Evolutionary conservation across 768 basidiomycete species (phyloP).

Genomic region (Leccinum olivaceopallidum): DNA sequence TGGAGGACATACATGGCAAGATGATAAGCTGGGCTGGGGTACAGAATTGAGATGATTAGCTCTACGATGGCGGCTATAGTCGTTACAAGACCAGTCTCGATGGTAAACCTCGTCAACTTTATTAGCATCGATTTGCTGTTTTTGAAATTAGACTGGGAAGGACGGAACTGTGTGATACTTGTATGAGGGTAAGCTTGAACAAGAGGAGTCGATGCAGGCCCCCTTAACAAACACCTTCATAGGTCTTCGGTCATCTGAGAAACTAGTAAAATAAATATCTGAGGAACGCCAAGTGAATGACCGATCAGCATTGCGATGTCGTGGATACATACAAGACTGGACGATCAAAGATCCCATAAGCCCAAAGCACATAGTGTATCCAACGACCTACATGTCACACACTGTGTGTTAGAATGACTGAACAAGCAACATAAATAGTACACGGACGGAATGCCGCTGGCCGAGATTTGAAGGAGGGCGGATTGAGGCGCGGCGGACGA

Average conservation of each 20-base stretch:
- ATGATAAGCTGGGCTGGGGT: conserved; percentile 2
- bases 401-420: neutral
- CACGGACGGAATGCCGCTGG: conserved; percentile 53
- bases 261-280: neutral
- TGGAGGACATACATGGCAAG: conserved; percentile 9
- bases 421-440: neutral
- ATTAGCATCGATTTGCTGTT: neutral
- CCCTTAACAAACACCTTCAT: neutral
- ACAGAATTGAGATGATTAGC: conserved; percentile 7
- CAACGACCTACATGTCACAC: conserved; percentile 10
- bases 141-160: neutral
- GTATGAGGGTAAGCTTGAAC: neutral
- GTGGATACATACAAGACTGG: too few species aligned
- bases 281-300: neutral
- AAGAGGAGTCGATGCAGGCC: neutral
- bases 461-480: conserved; percentile 47
- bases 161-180: neutral
- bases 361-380: conserved; percentile 17
- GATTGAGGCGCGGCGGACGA: conserved; percentile 42
- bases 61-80: conserved; percentile 12
- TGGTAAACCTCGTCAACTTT: conserved; percentile 14
- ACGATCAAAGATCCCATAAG: conserved; percentile 14
- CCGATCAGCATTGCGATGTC: too few species aligned
- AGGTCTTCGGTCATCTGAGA: neutral
- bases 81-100: conserved; percentile 20